These are phyloP conservation scores for Blastocystis sp. DNA, from an alignment of 352 stramenopile species.

Conservation along the genomic window DNA sequence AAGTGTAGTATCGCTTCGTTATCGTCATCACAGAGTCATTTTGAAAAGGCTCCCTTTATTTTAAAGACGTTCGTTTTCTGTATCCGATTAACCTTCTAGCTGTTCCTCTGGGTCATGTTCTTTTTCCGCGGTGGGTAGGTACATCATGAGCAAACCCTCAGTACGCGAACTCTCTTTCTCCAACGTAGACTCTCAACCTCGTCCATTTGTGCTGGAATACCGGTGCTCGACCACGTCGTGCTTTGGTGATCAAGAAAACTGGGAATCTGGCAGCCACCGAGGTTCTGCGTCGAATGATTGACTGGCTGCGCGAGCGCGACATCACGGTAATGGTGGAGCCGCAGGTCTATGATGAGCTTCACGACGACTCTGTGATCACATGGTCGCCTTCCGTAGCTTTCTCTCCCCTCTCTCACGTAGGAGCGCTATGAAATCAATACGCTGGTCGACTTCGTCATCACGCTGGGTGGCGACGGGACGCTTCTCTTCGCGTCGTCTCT, in stretches of 20 bases:
- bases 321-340: constrained; percentile 70
- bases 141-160: constrained; percentile 44
- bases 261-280: constrained; percentile 70
- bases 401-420: constrained; percentile 67
- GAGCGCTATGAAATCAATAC: constrained; percentile 54
- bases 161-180: background rate
- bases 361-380: constrained; percentile 64
- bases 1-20: background rate
- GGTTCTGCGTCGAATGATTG: constrained; percentile 66
- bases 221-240: constrained; percentile 25
- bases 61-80: background rate
- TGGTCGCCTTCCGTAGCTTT: constrained; percentile 65
- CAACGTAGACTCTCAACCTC: constrained; percentile 1
- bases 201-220: constrained; percentile 17
- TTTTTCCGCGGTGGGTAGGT: constrained; percentile 11
- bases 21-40: background rate
- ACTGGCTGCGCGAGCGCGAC: constrained; percentile 71
- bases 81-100: background rate
- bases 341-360: constrained; percentile 64
- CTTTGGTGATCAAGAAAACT: constrained; percentile 76
- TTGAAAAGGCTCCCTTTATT: constrained; percentile 40
- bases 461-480: constrained; percentile 83
- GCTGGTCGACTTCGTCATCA: constrained; percentile 78
- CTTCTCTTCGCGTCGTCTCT: constrained; percentile 70
- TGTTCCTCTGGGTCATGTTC: constrained; percentile 34